These are phyloP conservation scores for Heritiera littoralis DNA, from an alignment of 345 rosid species.

Conservation along the genomic window DNA sequence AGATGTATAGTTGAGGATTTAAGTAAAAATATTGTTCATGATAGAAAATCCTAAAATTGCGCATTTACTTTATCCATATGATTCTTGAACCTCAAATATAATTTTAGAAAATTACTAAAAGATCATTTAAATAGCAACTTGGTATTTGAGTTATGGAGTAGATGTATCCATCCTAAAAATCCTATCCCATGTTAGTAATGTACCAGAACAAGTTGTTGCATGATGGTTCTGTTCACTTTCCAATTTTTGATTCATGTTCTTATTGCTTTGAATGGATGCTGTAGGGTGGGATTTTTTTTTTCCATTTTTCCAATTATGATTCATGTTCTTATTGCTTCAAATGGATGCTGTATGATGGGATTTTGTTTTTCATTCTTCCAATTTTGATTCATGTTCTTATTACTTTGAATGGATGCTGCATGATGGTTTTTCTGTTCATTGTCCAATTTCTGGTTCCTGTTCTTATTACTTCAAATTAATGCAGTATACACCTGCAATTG, in stretches of 20 bases:
- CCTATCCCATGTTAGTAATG: background rate
- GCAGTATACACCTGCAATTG: slow-evolving; percentile 98
- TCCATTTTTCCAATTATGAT: background rate
- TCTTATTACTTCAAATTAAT: slow-evolving; percentile 18
- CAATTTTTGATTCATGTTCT: background rate
- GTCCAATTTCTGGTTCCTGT: background rate
- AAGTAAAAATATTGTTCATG: background rate
- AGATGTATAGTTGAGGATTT: background rate
- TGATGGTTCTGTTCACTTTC: background rate
- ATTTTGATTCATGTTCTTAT: background rate
- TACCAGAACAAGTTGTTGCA: background rate
- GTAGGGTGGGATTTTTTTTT: background rate
- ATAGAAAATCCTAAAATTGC: background rate
- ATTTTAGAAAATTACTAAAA: background rate
- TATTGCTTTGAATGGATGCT: background rate
- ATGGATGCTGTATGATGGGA: background rate
- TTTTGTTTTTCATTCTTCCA: background rate
- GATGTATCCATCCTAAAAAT: slow-evolving; percentile 8
- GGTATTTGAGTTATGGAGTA: background rate
- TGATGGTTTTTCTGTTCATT: slow-evolving; percentile 11
- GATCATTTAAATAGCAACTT: background rate
- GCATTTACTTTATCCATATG: background rate
- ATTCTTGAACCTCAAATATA: background rate
- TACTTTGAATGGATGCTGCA: background rate
- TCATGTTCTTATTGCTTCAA: background rate